A percentile compares a stretch with the other conserved stretches of the same genome.
phyloP scores from a whole-genome alignment of 352 stramenopile species.

The Pythium guiyangense region DNA sequence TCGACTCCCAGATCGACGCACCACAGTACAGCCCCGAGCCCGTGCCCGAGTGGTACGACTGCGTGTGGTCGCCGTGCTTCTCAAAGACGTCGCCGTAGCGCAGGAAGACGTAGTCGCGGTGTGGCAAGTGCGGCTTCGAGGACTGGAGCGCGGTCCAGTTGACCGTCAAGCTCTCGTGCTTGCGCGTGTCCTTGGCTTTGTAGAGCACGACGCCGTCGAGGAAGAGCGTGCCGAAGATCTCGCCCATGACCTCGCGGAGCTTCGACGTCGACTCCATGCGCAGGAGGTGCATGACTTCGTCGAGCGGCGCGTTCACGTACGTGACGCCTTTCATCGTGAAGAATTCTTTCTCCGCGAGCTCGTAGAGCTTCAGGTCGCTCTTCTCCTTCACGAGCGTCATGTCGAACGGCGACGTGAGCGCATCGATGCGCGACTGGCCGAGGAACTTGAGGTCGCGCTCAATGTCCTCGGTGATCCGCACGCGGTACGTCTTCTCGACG shows the following conservation, averaged over 20 bases:
- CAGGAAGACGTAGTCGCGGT: conserved; percentile 87
- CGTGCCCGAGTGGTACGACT: conserved; percentile 37
- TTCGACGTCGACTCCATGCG: conserved; percentile 62
- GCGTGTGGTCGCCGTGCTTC: conserved; percentile 55
- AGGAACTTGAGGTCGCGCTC: conserved; percentile 83
- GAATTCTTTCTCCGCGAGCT: conserved; percentile 78
- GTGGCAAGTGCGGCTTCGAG: conserved; percentile 76
- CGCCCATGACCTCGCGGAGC: conserved; percentile 73
- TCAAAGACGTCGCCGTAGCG: conserved; percentile 78
- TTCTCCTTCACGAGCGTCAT: conserved; percentile 81
- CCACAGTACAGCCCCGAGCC: conserved; percentile 69
- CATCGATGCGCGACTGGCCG: conserved; percentile 74
- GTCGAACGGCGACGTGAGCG: conserved; percentile 72
- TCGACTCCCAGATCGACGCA: conserved; percentile 81
- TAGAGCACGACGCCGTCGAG: conserved; percentile 75
- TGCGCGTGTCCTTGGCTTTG: conserved; percentile 46
- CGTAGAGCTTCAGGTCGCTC: conserved; percentile 63
- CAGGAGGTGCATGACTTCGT: conserved; percentile 80
- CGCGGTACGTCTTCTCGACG: conserved; percentile 80
- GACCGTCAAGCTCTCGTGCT: conserved; percentile 69
- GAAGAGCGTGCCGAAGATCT: conserved; percentile 82
- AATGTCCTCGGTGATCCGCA: conserved; percentile 75
- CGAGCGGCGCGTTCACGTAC: conserved; percentile 60
- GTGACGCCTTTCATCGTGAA: conserved; percentile 84
- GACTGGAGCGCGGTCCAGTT: conserved; percentile 81